Conservation (phyloP, 257 asterid genomes). For the Gardenia jasminoides region DNA sequence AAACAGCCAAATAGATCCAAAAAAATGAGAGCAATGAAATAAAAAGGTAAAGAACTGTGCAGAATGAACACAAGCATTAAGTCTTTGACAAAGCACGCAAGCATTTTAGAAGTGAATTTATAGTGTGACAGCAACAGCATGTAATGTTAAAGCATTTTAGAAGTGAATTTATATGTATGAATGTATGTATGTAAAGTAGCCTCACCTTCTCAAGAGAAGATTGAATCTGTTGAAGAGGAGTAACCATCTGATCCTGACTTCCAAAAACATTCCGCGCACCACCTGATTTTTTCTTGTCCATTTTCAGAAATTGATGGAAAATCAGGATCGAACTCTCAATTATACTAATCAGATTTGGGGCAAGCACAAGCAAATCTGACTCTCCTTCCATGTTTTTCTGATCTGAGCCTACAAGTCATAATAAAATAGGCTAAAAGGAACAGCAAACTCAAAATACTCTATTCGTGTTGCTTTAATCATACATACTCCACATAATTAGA, state of each 20-base stretch:
- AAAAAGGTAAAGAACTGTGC: not conserved
- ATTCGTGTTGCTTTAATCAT: not conserved
- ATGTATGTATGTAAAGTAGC: not conserved
- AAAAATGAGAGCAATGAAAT: not conserved
- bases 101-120: not conserved
- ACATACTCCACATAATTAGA: not conserved
- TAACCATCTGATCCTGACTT: conserved; percentile 60
- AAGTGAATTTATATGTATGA: not conserved
- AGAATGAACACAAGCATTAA: not conserved
- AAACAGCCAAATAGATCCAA: not conserved
- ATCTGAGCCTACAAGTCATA: conserved; percentile 54
- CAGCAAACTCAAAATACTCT: not conserved
- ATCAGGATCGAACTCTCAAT: conserved; percentile 72
- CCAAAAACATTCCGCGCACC: conserved; percentile 49
- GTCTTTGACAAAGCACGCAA: not conserved
- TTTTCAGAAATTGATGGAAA: conserved; percentile 67
- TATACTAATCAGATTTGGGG: conserved; percentile 58
- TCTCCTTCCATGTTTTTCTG: conserved; percentile 45
- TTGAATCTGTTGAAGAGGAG: conserved; percentile 76
- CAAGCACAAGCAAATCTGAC: conserved; percentile 40
- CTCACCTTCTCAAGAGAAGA: conserved; percentile 74
- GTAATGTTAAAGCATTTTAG: not conserved
- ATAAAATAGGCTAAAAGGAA: conserved; percentile 14
- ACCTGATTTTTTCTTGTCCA: conserved; percentile 70
- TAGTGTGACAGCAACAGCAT: not conserved